Evolutionary conservation across 371 early-diverging fungal species (phyloP), one percentile per base, ranked within the genome.

Genomic region (Rhizopus stolonifer): DNA sequence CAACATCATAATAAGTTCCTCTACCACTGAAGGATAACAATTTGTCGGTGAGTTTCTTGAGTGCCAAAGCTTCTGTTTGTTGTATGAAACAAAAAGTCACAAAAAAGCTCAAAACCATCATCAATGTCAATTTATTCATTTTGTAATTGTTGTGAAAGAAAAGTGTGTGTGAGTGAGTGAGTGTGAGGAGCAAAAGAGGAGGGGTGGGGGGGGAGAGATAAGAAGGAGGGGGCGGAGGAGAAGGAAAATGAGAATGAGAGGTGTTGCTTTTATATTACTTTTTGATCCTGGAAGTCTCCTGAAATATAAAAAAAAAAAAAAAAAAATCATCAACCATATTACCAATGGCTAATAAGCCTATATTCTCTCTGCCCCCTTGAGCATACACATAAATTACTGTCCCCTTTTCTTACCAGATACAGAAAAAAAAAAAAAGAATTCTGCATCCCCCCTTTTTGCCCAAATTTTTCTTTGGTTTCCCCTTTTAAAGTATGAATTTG

Each of bases 1-100:
- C 71, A 0, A 65, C 60, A 21, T 43, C 39, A 38, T 71, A 71
- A 51, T 61, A 71, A 1, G 71, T 67, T 0, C 59, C 67, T 19
- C 45, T 44, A 9, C 71, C 71, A 34, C 8, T 21, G 13, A 42
- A 42, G 21, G 18, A 18, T 13, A 42, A 42, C 19, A 42, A 7
- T n/a, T 36, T 15, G 6, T 2, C 15, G 6, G 36, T 15, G 6
- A 36, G 15, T n/a, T 21, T 42, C 19, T 42, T 42, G 1, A 42
- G 10, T 7, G 42, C 21, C 13, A 42, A 21, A 7, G 42, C 18
- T 18, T 42, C 42, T 2, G 22, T 9, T 2, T 5, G 42, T 10
- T 18, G 5, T 4, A 42, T 21, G 2, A 21, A 42, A 7, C 9
- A 42, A 3, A 42, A 21, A 21, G 9, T 19, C 5, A 21, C 8